These are phyloP conservation scores for Psilocybe cyanescens DNA, from an alignment of 768 basidiomycete species.

Conservation along the genomic window DNA sequence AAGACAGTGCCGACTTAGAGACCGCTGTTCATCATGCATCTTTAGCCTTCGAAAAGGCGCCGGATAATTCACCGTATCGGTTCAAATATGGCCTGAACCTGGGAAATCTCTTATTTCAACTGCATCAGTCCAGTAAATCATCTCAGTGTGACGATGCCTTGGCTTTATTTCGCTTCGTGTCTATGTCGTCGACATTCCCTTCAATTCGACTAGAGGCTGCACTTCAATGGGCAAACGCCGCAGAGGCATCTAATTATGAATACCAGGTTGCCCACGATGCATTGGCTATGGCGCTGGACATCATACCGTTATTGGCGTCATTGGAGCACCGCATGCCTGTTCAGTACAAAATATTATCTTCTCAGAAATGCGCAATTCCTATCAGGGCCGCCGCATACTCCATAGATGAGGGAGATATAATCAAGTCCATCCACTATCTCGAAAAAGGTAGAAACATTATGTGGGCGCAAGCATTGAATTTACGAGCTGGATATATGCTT, in stretches of 20 bases:
- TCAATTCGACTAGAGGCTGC: constrained; percentile 5
- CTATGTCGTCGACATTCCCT: constrained; percentile 3
- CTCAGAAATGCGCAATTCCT: neutral
- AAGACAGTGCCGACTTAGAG: neutral
- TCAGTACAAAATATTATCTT: neutral
- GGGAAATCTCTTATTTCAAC: neutral
- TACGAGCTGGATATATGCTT: neutral
- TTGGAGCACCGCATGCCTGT: neutral
- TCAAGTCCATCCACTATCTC: neutral
- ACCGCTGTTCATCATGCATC: neutral
- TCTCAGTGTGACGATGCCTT: neutral
- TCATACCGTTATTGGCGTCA: constrained; percentile 1
- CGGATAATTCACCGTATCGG: constrained; percentile 1
- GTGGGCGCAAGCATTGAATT: constrained; percentile 4
- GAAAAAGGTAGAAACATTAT: constrained; percentile 5
- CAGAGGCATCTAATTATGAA: neutral
- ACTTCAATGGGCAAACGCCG: constrained; percentile 4
- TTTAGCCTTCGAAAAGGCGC: constrained; percentile 5
- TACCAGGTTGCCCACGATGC: neutral
- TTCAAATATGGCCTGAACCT: neutral
- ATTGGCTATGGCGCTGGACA: neutral
- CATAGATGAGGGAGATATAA: neutral
- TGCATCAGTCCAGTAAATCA: neutral
- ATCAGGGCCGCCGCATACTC: constrained; percentile 2
- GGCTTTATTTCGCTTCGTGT: neutral